phyloP scores from a whole-genome alignment of 345 rosid genomes.

The Bruguiera gymnorhiza region DNA sequence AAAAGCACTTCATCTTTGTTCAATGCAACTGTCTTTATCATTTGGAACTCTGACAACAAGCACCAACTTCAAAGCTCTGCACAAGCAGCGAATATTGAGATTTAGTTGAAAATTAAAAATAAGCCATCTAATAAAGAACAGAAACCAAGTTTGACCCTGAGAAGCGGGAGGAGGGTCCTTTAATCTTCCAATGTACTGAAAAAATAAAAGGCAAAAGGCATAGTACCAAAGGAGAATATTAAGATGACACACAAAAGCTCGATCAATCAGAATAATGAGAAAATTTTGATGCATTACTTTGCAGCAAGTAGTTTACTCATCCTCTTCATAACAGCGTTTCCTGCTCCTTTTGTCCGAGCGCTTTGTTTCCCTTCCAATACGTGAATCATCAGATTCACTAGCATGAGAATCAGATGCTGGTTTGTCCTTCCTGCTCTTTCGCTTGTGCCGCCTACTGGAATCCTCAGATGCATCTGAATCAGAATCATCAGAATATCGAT shows the following conservation, averaged over 20 bases:
- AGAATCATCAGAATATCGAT: conserved; percentile 37
- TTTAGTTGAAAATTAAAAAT: neutral
- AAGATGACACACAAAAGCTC: neutral
- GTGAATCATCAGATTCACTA: conserved; percentile 45
- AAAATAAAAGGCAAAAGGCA: neutral
- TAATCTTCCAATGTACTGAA: no score
- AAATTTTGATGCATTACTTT: conserved; percentile 3
- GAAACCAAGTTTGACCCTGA: neutral
- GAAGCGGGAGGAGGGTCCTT: no score
- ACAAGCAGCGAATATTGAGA: neutral
- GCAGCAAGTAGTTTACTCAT: neutral
- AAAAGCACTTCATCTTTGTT: neutral
- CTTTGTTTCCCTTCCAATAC: conserved; percentile 57
- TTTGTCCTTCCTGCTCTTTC: conserved; percentile 51
- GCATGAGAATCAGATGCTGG: conserved; percentile 50
- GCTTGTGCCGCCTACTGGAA: conserved; percentile 35
- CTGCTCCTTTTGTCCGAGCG: conserved; percentile 57
- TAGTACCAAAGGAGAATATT: neutral
- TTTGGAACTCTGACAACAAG: neutral
- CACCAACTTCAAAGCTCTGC: conserved; percentile 4
- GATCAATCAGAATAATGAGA: neutral
- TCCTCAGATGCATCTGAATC: conserved; percentile 41
- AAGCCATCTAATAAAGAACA: neutral
- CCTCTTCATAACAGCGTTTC: conserved; percentile 32
- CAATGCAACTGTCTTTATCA: neutral